Percentiles rank a stretch among this genome's conserved stretches.
Conservation (phyloP, 2,329 filamentous ascomycete genomes). For the Ilyonectria mors-panacis region DNA sequence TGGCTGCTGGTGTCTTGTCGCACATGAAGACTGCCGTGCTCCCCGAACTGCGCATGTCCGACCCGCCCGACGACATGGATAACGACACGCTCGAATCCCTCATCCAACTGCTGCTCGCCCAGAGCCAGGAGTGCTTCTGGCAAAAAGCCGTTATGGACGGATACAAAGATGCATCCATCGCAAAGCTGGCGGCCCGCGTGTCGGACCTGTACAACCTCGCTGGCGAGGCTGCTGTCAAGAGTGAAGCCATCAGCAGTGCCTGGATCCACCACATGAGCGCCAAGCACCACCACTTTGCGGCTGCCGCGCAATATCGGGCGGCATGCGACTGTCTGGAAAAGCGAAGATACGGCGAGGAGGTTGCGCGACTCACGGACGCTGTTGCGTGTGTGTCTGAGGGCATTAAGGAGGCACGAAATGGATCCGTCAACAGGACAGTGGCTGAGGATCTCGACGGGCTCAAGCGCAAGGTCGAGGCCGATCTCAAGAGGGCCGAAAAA, state of each 20-base stretch:
- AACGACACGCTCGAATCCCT: conserved; percentile 86
- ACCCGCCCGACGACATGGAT: conserved; percentile 97
- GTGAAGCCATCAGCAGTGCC: conserved; percentile 89
- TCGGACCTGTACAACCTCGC: conserved; percentile 91
- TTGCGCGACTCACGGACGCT: conserved; percentile 87
- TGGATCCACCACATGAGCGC: conserved; percentile 99
- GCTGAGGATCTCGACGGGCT: conserved; percentile 86
- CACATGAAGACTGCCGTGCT: conserved; percentile 84
- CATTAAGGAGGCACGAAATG: conserved; percentile 81
- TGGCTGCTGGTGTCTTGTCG: conserved; percentile 85
- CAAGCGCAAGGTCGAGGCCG: conserved; percentile 86
- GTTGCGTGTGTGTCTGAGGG: conserved; percentile 88
- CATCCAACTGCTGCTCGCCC: conserved; percentile 86
- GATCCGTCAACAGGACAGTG: conserved; percentile 85
- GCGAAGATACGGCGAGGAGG: conserved; percentile 94
- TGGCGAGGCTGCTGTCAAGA: conserved; percentile 88
- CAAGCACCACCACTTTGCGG: conserved; percentile 97
- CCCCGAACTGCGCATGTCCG: conserved; percentile 84
- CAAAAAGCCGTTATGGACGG: conserved; percentile 95
- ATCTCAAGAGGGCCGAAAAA: conserved; percentile 92
- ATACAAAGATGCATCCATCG: conserved; percentile 92
- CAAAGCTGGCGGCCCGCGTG: conserved; percentile 89
- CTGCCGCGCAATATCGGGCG: conserved; percentile 92
- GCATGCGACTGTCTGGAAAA: conserved; percentile 94
- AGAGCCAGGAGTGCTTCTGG: conserved; percentile 99